phyloP scores from a whole-genome alignment of 1,284 basidiomycete species.

The Pyrrhoderma noxium region DNA sequence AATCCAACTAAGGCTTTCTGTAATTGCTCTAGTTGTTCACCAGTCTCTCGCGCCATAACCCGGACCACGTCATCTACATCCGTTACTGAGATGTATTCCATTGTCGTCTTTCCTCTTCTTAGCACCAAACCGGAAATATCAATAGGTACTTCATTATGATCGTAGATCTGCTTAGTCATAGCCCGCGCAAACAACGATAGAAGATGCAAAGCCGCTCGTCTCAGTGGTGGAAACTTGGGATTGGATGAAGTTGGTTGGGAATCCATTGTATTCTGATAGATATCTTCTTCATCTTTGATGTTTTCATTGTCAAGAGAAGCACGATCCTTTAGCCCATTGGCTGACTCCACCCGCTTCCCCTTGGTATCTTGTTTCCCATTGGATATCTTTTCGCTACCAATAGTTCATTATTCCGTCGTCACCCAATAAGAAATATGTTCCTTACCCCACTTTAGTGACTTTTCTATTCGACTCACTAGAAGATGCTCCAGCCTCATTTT shows the following conservation, averaged over 20 bases:
- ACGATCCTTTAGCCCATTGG: not conserved
- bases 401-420: slow-evolving; percentile 15
- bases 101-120: slow-evolving; percentile 50
- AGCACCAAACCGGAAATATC: slow-evolving; percentile 29
- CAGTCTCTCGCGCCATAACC: slow-evolving; percentile 73
- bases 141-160: slow-evolving; percentile 23
- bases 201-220: slow-evolving; percentile 78
- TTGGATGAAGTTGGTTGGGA: slow-evolving; percentile 47
- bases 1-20: slow-evolving; percentile 42
- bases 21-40: slow-evolving; percentile 49
- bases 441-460: slow-evolving; percentile 1
- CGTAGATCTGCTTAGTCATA: slow-evolving; percentile 41
- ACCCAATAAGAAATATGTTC: not conserved
- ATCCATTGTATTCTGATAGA: slow-evolving; percentile 33
- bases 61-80: slow-evolving; percentile 70
- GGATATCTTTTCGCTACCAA: not conserved
- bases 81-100: slow-evolving; percentile 64
- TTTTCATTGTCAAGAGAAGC: not conserved
- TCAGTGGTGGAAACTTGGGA: slow-evolving; percentile 68
- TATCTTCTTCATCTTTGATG: not conserved
- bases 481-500: not conserved
- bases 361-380: not conserved
- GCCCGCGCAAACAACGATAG: slow-evolving; percentile 58
- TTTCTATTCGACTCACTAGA: not conserved
- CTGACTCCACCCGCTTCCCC: not conserved